Evolutionary conservation across 768 basidiomycete species (phyloP).

Genomic region (Pulveroboletus sp.): DNA sequence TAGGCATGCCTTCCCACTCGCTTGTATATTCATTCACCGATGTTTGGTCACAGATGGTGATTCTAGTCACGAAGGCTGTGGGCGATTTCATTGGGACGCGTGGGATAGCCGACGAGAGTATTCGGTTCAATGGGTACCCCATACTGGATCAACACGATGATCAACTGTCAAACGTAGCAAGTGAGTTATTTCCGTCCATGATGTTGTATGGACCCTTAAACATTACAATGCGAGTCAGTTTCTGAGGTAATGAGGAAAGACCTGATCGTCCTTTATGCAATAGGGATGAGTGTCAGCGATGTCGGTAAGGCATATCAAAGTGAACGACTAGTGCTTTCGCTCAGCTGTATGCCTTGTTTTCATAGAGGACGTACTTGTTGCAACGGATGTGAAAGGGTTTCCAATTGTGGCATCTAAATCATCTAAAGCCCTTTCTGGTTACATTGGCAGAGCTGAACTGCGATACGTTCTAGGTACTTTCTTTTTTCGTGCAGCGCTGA

Average conservation of each 20-base stretch:
- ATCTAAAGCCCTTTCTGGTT: conserved; percentile 66
- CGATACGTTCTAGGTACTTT: conserved; percentile 75
- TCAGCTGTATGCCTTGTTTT: not conserved
- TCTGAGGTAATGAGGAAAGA: conserved; percentile 87
- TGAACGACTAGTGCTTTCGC: not conserved
- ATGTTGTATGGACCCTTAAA: conserved; percentile 2
- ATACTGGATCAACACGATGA: conserved; percentile 90
- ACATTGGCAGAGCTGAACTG: conserved; percentile 83
- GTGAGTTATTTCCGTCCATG: conserved; percentile 40
- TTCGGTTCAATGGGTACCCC: conserved; percentile 94
- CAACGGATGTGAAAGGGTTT: conserved; percentile 83
- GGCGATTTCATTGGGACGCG: conserved; percentile 90
- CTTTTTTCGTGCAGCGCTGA: not conserved
- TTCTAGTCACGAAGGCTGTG: conserved; percentile 94
- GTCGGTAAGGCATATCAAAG: conserved; percentile 54
- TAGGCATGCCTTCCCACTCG: conserved; percentile 18
- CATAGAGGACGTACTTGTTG: conserved; percentile 65
- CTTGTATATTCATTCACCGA: conserved; percentile 7
- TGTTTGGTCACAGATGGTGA: conserved; percentile 66
- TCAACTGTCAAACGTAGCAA: conserved; percentile 84
- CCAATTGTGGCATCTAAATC: conserved; percentile 73
- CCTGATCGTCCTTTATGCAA: conserved; percentile 63
- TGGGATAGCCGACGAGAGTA: conserved; percentile 97
- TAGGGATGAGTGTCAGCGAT: conserved; percentile 71
- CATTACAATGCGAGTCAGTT: conserved; percentile 42